Evolutionary conservation across 176 grass and related monocot genomes (phyloP), one percentile per base, ranked within the genome.

Genomic region (Oryza punctata): DNA sequence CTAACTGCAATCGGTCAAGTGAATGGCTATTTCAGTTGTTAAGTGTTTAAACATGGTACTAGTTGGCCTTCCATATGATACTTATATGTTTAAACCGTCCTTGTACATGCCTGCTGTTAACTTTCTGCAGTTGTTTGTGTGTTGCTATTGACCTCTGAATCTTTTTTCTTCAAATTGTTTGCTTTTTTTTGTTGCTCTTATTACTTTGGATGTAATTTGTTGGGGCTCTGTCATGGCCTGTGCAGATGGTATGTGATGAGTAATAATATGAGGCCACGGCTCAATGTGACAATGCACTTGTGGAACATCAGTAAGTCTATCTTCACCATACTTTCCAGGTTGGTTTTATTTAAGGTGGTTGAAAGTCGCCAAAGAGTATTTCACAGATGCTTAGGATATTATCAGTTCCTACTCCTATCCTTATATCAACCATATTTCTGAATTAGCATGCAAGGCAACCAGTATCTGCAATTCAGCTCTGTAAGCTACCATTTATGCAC

Each of bases 11-110:
- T 75, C 1, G 1, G 37, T 80, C 35, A 61, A 80, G 69, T 68
- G 60, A 81, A 81, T 70, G 47, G 47, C 87, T 85, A 29, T 88
- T 61, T 24, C 25, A 7, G 64, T 47, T 75, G 49, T 74, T 61
- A 75, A 69, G 13, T 61, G 40, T 38, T 75, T 74, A n/a, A 45
- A 69, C 40, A 69, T 12, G 67, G 23, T 76, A 81, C 50, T 59
- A 54, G 28, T 80, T 80, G 70, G 74, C 40, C 60, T 85, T 52
- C 85, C 29, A 85, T 19, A 44, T 81, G 70, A 35, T 81, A 4
- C n/a, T n/a, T n/a, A n/a, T 11, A 33, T 43, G 35, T 40, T 60
- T 30, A 44, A 77, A 30, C 43, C 77, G 28, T 75, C 52, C n/a
- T 37, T 63, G 29, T 88, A 25, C 21, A n/a, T 12, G 1, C 73